These are phyloP conservation scores for Huntiella abstrusa DNA, from an alignment of 2,329 filamentous ascomycete species.

Conservation along the genomic window DNA sequence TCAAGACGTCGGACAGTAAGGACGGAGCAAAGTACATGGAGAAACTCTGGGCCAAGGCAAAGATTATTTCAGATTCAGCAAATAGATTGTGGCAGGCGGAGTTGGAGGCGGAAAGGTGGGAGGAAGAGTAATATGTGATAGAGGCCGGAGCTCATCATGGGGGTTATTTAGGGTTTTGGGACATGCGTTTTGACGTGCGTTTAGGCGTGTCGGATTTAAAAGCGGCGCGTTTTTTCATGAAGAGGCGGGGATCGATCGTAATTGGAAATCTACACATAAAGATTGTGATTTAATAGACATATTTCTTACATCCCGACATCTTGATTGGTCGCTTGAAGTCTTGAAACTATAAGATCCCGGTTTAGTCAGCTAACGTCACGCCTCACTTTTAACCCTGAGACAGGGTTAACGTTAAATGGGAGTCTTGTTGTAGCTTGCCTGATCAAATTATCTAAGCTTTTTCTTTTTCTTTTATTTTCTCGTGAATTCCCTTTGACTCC, in stretches of 20 bases:
- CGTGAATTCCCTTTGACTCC: no score
- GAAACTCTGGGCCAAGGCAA: slow-evolving; percentile 47
- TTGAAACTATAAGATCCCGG: no score
- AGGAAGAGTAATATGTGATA: not conserved
- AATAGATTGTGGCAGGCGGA: slow-evolving; percentile 43
- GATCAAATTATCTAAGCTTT: no score
- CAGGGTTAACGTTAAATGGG: no score
- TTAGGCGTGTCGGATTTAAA: not conserved
- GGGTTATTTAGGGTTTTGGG: not conserved
- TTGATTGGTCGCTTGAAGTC: no score
- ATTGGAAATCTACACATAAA: not conserved
- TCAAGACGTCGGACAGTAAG: slow-evolving; percentile 30
- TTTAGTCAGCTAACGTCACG: no score
- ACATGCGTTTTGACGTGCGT: not conserved
- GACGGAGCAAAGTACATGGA: slow-evolving; percentile 39
- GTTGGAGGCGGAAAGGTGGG: not conserved
- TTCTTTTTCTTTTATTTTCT: no score
- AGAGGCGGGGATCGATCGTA: not conserved
- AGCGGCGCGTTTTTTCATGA: not conserved
- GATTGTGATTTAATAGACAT: not conserved
- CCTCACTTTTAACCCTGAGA: no score
- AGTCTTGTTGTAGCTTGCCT: no score
- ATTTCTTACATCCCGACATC: no score
- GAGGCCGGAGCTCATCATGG: not conserved
- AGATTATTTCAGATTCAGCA: slow-evolving; percentile 48